phyloP scores from a whole-genome alignment of 2,329 filamentous ascomycete species.

The Coleophoma eucalyptorum region DNA sequence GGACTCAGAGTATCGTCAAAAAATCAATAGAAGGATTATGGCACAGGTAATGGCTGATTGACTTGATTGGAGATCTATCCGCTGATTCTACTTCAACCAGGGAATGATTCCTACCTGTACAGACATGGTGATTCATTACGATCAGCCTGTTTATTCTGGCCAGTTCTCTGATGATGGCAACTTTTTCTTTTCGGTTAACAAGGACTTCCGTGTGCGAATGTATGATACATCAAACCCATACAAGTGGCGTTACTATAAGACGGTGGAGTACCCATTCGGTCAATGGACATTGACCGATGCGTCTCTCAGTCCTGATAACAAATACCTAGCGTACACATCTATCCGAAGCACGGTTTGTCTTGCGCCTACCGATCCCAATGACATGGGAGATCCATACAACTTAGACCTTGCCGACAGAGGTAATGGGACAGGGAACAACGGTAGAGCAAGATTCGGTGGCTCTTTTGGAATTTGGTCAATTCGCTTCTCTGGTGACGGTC shows the following conservation, averaged over 20 bases:
- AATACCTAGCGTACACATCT: constrained; percentile 86
- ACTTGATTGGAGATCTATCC: neutral
- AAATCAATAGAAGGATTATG: constrained; percentile 61
- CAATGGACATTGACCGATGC: constrained; percentile 97
- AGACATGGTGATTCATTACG: constrained; percentile 85
- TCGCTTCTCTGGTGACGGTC: constrained; percentile 86
- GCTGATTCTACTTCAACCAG: constrained; percentile 33
- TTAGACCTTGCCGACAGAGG: constrained; percentile 65
- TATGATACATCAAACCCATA: constrained; percentile 97
- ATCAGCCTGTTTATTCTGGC: constrained; percentile 84
- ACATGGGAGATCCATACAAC: constrained; percentile 73
- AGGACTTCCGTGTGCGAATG: constrained; percentile 94
- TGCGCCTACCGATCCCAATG: constrained; percentile 80
- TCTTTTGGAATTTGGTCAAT: constrained; percentile 79
- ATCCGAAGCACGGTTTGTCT: constrained; percentile 82
- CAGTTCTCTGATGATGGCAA: constrained; percentile 97
- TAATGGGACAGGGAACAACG: neutral
- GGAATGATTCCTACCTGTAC: constrained; percentile 75
- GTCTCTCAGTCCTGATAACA: constrained; percentile 85
- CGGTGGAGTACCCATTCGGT: constrained; percentile 77
- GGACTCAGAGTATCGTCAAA: constrained; percentile 55
- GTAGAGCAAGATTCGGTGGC: constrained; percentile 14
- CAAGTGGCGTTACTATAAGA: constrained; percentile 95
- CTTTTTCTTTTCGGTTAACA: constrained; percentile 90
- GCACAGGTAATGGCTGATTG: constrained; percentile 48